Conservation (phyloP, 805 yeast species). For the Alloascoidea hylecoeti region DNA sequence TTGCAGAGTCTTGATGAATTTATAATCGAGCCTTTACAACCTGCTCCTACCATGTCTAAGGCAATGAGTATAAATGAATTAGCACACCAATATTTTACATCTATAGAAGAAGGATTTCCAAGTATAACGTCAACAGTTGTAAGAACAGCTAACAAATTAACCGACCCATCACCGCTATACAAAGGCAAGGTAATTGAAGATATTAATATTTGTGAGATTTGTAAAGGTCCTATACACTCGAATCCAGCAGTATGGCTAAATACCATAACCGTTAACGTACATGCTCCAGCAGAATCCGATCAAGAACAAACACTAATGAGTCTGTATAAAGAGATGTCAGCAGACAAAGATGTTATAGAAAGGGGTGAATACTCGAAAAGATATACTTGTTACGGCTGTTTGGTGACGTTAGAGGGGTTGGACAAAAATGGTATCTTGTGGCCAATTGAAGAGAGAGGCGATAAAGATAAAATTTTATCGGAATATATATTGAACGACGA, state of each 20-base stretch:
- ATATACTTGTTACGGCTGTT: slow-evolving; percentile 57
- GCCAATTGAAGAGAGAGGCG: no score
- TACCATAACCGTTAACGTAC: slow-evolving; percentile 47
- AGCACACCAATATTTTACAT: slow-evolving; percentile 54
- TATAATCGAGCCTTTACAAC: slow-evolving; percentile 11
- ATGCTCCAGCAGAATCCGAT: slow-evolving; percentile 31
- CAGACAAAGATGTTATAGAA: slow-evolving; percentile 10
- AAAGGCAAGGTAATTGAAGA: slow-evolving; percentile 5
- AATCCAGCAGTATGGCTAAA: slow-evolving; percentile 55
- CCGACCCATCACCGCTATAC: slow-evolving; percentile 23
- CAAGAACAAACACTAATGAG: slow-evolving; percentile 23
- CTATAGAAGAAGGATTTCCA: slow-evolving; percentile 67
- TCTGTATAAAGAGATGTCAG: slow-evolving; percentile 18
- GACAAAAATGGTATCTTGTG: not conserved
- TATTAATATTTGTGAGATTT: slow-evolving; percentile 33
- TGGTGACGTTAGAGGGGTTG: slow-evolving; percentile 40
- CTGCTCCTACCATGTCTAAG: slow-evolving; percentile 32
- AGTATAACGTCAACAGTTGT: slow-evolving; percentile 88
- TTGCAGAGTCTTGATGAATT: slow-evolving; percentile 24
- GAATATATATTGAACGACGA: no score
- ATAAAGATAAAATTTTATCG: no score
- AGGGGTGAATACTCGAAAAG: slow-evolving; percentile 7
- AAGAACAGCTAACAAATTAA: slow-evolving; percentile 71
- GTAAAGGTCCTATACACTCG: slow-evolving; percentile 37
- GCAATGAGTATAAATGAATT: slow-evolving; percentile 76